Evolutionary conservation across 2,329 filamentous ascomycete genomes (phyloP).

Genomic region (Scortechinia acanthostroma): DNA sequence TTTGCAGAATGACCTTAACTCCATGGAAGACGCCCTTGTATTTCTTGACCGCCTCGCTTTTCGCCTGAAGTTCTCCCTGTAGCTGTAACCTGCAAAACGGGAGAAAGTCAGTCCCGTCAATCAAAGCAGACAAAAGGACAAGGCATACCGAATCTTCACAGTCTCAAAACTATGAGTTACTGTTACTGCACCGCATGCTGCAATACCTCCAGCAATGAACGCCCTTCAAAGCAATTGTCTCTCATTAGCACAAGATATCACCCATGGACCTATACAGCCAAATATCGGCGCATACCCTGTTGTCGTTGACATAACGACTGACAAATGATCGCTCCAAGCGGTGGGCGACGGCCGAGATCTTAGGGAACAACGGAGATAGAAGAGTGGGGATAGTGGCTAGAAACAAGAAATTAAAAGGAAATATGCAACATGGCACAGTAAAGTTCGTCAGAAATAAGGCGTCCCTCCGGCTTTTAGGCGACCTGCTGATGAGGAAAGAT

Average conservation of each 20-base stretch:
- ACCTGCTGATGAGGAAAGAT: no score
- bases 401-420: no score
- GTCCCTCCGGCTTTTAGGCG: no score
- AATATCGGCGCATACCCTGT: slow-evolving; percentile 1
- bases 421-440: no score
- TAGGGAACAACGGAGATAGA: no score
- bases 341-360: no score
- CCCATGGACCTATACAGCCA: neutral
- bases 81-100: slow-evolving; percentile 68
- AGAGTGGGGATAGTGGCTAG: no score
- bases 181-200: slow-evolving; percentile 92
- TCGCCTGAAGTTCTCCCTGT: slow-evolving; percentile 87
- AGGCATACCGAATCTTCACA: slow-evolving; percentile 89
- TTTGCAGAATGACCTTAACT: slow-evolving; percentile 78
- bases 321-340: no score
- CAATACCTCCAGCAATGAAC: slow-evolving; percentile 92
- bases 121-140: no score
- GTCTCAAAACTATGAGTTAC: slow-evolving; percentile 98
- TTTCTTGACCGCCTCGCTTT: slow-evolving; percentile 75
- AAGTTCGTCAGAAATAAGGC: no score
- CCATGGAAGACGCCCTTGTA: slow-evolving; percentile 90
- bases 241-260: neutral
- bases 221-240: no score
- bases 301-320: neutral
- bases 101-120: neutral